Evolutionary conservation across 139 green algal species (phyloP), one percentile per base, ranked within the genome.

Genomic region (Yamagishiella unicocca): DNA sequence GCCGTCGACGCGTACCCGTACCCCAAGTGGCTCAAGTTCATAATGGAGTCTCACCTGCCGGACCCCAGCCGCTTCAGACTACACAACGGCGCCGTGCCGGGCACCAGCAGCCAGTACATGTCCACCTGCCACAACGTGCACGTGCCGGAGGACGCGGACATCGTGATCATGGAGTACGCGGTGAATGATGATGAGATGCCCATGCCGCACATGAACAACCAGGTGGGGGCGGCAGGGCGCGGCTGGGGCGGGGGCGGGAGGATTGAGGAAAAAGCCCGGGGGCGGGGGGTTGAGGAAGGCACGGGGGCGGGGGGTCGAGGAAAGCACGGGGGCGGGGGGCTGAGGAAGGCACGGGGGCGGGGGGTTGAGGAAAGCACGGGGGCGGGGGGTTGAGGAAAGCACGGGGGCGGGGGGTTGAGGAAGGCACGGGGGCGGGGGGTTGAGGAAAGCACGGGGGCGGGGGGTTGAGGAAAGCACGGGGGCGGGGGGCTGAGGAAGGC

Each of bases 81-180:
- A 50, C 50, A 42, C 46, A 93, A 93, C 42, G 87, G 90, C 29
- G 86, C 83, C 0, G 87, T 91, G 54, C 90, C 87, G 2, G 87
- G 64, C 27, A 86, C 82, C 4, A 77, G 72, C 24, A 87, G 64
- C 14, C 83, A 89, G 53, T 92, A 84, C 58, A 83, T 90, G 50
- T 43, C 22, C 35, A 42, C 76, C 4, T 92, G 89, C 85, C 40
- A 89, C 55, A 83, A 90, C 54, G 83, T 74, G 78, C 85, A 91
- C 67, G 83, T 93, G 43, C 74, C 79, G 21, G 31, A 31, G 2
- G 43, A 89, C 21, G 82, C 43, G n/a, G 90, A 93, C 79, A 62
- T 93, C 24, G 40, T 93, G 1, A 42, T 93, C 31, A 68, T 93
- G n/a, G 90, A 93, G 68, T 90, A 90, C 68, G 72, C 74, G 0